Evolutionary conservation across 352 stramenopile species (phyloP), one percentile per base, ranked within the genome.

Genomic region (Halophytophthora batemanensis): DNA sequence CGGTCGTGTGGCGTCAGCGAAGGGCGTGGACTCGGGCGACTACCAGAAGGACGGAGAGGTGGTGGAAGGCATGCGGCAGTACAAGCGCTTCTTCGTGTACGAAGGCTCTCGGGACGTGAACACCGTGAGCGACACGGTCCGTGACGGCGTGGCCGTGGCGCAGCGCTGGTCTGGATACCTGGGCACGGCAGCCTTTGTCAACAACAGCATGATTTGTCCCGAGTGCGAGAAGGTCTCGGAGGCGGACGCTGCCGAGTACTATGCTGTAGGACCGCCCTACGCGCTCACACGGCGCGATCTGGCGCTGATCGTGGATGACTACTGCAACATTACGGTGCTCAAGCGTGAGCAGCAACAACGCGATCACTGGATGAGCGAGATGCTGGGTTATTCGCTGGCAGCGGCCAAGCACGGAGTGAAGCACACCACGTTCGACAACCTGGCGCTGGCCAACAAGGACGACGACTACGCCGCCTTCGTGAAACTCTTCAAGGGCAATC

Each of bases 11-110:
- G 78, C 77, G 3, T 57, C 54, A 13, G 69, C 65, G 0, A 76
- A 70, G 13, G 61, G 62, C 22, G 79, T 83, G 12, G 63, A 91
- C 51, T 84, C 76, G 8, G 56, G 81, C 25, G 73, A 90, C 48
- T 75, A 87, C 49, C 53, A 74, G n/a, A 53, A 60, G 17, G 61
- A 89, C 38, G 50, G 56, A 0, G 79, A 92, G 45, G 74, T 94
- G 3, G 53, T 94, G 15, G 69, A 88, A 52, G 83, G 83, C 4
- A 69, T 90, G 38, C 74, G 77, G 12, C 77, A 90, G 51, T 87
- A 90, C 61, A 94, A 94, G 56, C 71, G 56, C 22, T 90, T 92
- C 47, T 88, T 86, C 46, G 80, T 94, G 50, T 91, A 90, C 57
- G 59, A 78, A 53, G 80, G 80, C 29, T 51, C 53, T 39, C 76